These are phyloP conservation scores for Blastobotrys arbuscula DNA, from an alignment of 1,139 yeast species.

Conservation along the genomic window DNA sequence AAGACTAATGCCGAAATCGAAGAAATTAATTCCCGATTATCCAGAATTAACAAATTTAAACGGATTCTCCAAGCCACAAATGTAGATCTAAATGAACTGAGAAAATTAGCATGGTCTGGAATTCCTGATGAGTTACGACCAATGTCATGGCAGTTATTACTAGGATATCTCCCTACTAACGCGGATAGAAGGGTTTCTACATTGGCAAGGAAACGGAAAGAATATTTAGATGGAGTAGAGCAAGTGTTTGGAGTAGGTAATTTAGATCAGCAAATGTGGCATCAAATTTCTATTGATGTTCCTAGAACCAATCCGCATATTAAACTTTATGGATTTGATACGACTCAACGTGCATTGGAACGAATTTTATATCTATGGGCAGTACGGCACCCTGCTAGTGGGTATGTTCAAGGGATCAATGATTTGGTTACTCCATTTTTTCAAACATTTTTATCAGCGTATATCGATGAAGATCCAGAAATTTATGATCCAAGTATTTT, in stretches of 20 bases:
- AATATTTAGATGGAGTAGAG: conserved; percentile 67
- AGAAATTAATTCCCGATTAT: conserved; percentile 52
- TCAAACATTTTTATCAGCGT: conserved; percentile 76
- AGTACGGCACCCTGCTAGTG: conserved; percentile 94
- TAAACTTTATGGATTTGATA: conserved; percentile 58
- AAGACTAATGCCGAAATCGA: conserved; percentile 43
- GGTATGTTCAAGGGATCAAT: conserved; percentile 98
- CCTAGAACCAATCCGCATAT: conserved; percentile 91
- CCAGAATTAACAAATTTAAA: conserved; percentile 63
- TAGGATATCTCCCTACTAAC: conserved; percentile 89
- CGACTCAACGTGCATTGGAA: conserved; percentile 73
- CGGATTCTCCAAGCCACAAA: conserved; percentile 54
- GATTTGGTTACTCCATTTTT: conserved; percentile 92
- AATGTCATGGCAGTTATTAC: conserved; percentile 77
- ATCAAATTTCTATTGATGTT: conserved; percentile 92
- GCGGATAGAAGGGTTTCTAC: conserved; percentile 66
- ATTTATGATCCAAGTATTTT: conserved; percentile 59
- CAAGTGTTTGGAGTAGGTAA: conserved; percentile 52
- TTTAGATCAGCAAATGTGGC: conserved; percentile 81
- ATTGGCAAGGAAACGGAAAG: conserved; percentile 74
- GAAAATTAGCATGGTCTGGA: conserved; percentile 90
- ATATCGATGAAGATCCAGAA: conserved; percentile 46
- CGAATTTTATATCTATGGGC: conserved; percentile 91
- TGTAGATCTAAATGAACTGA: conserved; percentile 61
- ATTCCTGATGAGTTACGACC: conserved; percentile 80